Conservation (phyloP, 2,329 filamentous ascomycete species). For the Leptographium radiaticola region DNA sequence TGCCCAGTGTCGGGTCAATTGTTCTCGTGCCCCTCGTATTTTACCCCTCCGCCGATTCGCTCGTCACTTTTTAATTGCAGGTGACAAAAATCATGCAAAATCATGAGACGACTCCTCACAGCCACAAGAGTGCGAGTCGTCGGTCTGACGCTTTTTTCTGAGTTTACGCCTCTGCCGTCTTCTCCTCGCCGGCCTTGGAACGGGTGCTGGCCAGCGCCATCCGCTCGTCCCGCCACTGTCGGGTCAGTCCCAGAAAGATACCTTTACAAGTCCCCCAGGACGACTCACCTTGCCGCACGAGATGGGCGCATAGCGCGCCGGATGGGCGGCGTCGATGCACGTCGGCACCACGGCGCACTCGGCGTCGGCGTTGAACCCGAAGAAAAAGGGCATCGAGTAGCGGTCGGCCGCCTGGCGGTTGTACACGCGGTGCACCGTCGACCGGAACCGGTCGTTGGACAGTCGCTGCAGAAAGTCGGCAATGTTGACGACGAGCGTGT, state of each 20-base stretch:
- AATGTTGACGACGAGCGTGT: slow-evolving; percentile 37
- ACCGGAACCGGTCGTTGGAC: slow-evolving; percentile 34
- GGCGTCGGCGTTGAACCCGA: slow-evolving; percentile 33
- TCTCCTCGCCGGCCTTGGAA: not conserved
- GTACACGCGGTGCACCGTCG: slow-evolving; percentile 36
- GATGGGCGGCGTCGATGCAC: slow-evolving; percentile 25
- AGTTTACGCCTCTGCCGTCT: too few relatives aligned
- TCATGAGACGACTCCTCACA: too few relatives aligned
- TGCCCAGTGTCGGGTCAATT: too few relatives aligned
- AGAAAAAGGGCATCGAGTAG: slow-evolving; percentile 44
- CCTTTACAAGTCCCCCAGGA: too few relatives aligned
- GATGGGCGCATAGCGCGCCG: slow-evolving; percentile 29
- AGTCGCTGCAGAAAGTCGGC: slow-evolving; percentile 38
- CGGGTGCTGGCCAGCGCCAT: slow-evolving; percentile 5
- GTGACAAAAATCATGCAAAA: too few relatives aligned
- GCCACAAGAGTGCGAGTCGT: not conserved
- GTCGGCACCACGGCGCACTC: slow-evolving; percentile 27
- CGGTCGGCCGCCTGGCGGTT: slow-evolving; percentile 27
- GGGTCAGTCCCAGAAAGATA: too few relatives aligned
- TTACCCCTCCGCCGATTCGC: too few relatives aligned
- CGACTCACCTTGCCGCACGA: slow-evolving; percentile 22
- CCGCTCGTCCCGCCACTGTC: slow-evolving; percentile 11
- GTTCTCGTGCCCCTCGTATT: too few relatives aligned
- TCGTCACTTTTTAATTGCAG: too few relatives aligned
- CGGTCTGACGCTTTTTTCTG: not conserved